A percentile compares a stretch with the other conserved stretches of the same genome.
Evolutionary conservation across 2,329 filamentous ascomycete genomes (phyloP).

Genomic region (Neurospora crassa): DNA sequence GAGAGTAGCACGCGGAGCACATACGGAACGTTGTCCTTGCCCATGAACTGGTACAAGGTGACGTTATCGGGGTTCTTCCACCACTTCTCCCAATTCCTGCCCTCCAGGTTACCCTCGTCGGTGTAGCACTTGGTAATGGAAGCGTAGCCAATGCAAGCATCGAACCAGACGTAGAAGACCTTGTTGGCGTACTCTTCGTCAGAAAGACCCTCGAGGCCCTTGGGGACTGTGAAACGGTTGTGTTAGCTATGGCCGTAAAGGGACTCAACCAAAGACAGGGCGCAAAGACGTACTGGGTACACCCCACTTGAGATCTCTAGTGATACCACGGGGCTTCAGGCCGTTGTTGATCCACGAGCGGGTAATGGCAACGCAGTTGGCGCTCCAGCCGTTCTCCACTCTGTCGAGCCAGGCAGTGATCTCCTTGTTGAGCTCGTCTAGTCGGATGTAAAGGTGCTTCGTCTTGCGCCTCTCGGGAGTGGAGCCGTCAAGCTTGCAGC

Average conservation of each 20-base stretch:
- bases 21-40: slow-evolving; percentile 66
- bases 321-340: slow-evolving; percentile 78
- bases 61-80: slow-evolving; percentile 87
- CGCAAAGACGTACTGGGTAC: slow-evolving; percentile 29
- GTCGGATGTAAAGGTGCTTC: slow-evolving; percentile 80
- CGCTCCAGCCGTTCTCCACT: slow-evolving; percentile 66
- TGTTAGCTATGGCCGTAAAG: not conserved
- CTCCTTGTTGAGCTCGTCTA: slow-evolving; percentile 72
- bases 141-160: slow-evolving; percentile 89
- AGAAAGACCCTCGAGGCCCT: slow-evolving; percentile 37
- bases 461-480: slow-evolving; percentile 72
- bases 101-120: slow-evolving; percentile 32
- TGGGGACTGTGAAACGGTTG: slow-evolving; percentile 28
- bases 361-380: slow-evolving; percentile 67
- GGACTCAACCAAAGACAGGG: not conserved
- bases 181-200: slow-evolving; percentile 47
- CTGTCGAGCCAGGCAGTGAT: slow-evolving; percentile 71
- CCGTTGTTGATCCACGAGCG: slow-evolving; percentile 77
- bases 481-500: slow-evolving; percentile 83
- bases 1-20: not conserved
- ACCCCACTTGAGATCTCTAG: slow-evolving; percentile 88
- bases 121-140: slow-evolving; percentile 91
- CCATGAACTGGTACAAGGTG: slow-evolving; percentile 88
- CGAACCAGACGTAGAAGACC: slow-evolving; percentile 67
- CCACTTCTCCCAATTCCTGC: slow-evolving; percentile 81